These are phyloP conservation scores for Dryadomyces quercus-mongolicae DNA, from an alignment of 2,329 filamentous ascomycete species.

Conservation along the genomic window DNA sequence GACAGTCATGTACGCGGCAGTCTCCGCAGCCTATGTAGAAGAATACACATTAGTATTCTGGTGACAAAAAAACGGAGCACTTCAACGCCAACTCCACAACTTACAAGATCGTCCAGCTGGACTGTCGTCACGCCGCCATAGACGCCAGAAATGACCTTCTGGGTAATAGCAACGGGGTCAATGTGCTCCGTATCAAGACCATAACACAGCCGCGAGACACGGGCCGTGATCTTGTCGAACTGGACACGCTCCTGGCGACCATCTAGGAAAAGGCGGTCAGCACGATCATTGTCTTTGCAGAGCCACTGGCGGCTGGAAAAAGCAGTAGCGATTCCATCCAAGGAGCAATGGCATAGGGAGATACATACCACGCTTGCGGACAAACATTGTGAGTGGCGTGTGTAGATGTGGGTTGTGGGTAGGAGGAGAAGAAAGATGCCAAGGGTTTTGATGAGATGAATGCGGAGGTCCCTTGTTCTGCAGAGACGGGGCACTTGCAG, in stretches of 20 bases:
- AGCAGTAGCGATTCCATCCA: neutral
- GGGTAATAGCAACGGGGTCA: slow-evolving; percentile 93
- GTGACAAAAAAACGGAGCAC: too few species aligned
- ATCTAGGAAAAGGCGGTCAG: slow-evolving; percentile 42
- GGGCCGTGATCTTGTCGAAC: slow-evolving; percentile 99
- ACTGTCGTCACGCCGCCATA: slow-evolving; percentile 96
- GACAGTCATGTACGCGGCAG: slow-evolving; percentile 98
- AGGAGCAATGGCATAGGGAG: neutral
- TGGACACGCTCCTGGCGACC: slow-evolving; percentile 99
- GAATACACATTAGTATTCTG: neutral
- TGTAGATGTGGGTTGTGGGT: neutral
- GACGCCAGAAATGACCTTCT: slow-evolving; percentile 98
- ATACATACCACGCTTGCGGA: slow-evolving; percentile 49
- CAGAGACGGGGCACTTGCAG: neutral
- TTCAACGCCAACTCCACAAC: slow-evolving; percentile 20
- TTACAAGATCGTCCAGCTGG: slow-evolving; percentile 91
- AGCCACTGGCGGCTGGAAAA: too few species aligned
- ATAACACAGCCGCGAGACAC: slow-evolving; percentile 95
- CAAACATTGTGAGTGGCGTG: slow-evolving; percentile 37
- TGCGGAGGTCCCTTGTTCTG: neutral
- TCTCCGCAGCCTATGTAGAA: slow-evolving; percentile 78
- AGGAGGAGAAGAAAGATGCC: neutral
- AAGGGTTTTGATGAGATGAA: slow-evolving; percentile 9
- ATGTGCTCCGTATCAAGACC: slow-evolving; percentile 90
- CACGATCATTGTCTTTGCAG: neutral